Base-by-base conservation (phyloP, 2,329 filamentous ascomycete genomes). In the Arthroderma uncinatum region DNA sequence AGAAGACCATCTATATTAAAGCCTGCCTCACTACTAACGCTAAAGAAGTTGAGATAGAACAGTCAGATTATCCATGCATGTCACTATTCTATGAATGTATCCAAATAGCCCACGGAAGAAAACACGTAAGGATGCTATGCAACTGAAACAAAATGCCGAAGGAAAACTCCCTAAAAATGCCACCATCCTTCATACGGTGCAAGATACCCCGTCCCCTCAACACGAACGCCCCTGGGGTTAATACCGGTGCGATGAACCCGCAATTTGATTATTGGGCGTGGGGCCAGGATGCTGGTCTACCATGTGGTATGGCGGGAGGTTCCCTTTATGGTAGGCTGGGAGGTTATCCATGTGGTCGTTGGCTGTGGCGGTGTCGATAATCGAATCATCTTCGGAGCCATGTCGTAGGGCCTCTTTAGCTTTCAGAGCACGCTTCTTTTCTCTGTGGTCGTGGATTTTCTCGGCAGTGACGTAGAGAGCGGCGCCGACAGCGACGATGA, bases 381-480 rank as follows among this genome's bases (percentile, higher is more conserved):
- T 21, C 48, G 25, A n/a, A 33, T 53, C 48, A 9, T 33, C 48
- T 53, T 53, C 12, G 10, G 21, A 9, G 14, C 19, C 28, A 16
- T 33, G 48, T 34, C 34, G 21, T 1, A 21, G 12, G 8, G 40
- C 4, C 5, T 58, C 12, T 50, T 58, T 56, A 10, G 55, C 58
- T 39, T 54, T 59, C 48, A 54, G 25, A 37, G 19, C 52, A 9
- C 33, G 56, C 40, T 59, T 58, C 58, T 57, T 59, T 50, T 55
- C 47, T 40, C 53, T 42, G 36, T 42, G 58, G 28, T 55, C 36
- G 30, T 44, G 58, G 23, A 59, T 54, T 23, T 58, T 59, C 28
- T 58, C 55, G 50, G 33, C 58, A 4, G 48, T 50, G 55, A 59
- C 28, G 16, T 54, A 57, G 16, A 58, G 37, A 14, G 48, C 58